These are phyloP conservation scores for Lineolata rhizophorae DNA, from an alignment of 495 filamentous ascomycete genomes.

Conservation along the genomic window DNA sequence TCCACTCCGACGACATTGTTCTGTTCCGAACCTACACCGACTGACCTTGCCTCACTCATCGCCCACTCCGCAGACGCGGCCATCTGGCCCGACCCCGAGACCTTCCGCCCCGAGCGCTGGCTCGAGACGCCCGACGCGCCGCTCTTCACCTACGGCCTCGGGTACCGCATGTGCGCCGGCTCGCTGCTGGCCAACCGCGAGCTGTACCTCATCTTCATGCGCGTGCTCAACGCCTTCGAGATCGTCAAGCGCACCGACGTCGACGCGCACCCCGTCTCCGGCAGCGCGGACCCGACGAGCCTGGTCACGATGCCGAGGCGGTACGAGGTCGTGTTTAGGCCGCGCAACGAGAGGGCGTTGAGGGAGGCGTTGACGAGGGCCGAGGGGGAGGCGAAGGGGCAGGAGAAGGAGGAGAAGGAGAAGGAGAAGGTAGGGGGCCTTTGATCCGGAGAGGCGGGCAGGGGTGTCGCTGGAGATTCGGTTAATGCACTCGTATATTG, in stretches of 20 bases:
- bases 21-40: too few relatives aligned
- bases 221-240: conserved; percentile 34
- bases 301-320: conserved; percentile 32
- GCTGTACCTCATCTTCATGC: conserved; percentile 42
- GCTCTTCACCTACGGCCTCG: conserved; percentile 37
- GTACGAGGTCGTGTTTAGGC: conserved; percentile 33
- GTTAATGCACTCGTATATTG: too few relatives aligned
- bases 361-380: conserved; percentile 12
- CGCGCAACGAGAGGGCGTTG: conserved; percentile 24
- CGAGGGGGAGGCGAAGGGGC: too few relatives aligned
- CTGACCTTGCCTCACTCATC: too few relatives aligned
- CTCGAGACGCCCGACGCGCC: conserved; percentile 38
- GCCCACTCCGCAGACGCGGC: conserved; percentile 35
- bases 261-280: conserved; percentile 31
- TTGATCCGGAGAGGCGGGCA: too few relatives aligned
- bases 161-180: conserved; percentile 45
- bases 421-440: too few relatives aligned
- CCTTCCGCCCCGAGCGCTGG: conserved; percentile 39
- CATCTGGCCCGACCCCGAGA: conserved; percentile 34
- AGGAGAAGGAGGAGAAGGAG: too few relatives aligned
- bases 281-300: conserved; percentile 33
- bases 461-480: too few relatives aligned
- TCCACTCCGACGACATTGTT: too few relatives aligned
- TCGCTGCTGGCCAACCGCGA: conserved; percentile 40
- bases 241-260: conserved; percentile 23